These are phyloP conservation scores for Ophiosphaerella herpotricha DNA, from an alignment of 2,329 filamentous ascomycete genomes.

Conservation along the genomic window DNA sequence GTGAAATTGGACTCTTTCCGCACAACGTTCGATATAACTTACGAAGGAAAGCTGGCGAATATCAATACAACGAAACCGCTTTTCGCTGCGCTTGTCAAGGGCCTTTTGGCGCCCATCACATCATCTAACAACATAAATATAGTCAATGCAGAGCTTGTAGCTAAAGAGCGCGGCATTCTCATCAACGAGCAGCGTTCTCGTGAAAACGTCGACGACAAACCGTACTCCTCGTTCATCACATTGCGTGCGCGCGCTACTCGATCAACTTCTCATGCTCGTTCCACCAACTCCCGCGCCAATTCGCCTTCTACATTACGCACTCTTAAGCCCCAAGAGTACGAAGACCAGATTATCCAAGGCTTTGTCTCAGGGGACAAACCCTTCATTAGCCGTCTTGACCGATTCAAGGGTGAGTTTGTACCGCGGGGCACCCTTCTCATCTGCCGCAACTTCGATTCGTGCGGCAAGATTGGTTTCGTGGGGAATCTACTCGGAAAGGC, in stretches of 20 bases:
- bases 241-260: constrained; percentile 60
- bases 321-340: constrained; percentile 15
- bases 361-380: constrained; percentile 67
- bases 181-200: constrained; percentile 74
- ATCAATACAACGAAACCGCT: constrained; percentile 78
- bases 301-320: constrained; percentile 30
- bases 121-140: constrained; percentile 77
- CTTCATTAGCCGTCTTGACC: constrained; percentile 73
- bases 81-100: constrained; percentile 78
- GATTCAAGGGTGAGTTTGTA: constrained; percentile 74
- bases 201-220: constrained; percentile 62
- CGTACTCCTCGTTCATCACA: constrained; percentile 73
- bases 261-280: constrained; percentile 37
- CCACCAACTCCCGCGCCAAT: constrained; percentile 27
- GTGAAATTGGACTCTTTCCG: constrained; percentile 54
- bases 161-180: constrained; percentile 75
- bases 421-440: constrained; percentile 77
- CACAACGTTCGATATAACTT: constrained; percentile 74
- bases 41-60: constrained; percentile 73
- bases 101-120: constrained; percentile 71
- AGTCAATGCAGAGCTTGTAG: constrained; percentile 77
- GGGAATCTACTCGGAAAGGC: constrained; percentile 71
- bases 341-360: constrained; percentile 64
- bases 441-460: constrained; percentile 78
- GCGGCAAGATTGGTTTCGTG: constrained; percentile 81